These are phyloP conservation scores for Phialemoniopsis sp. DNA, from an alignment of 2,329 filamentous ascomycete genomes.

Conservation along the genomic window DNA sequence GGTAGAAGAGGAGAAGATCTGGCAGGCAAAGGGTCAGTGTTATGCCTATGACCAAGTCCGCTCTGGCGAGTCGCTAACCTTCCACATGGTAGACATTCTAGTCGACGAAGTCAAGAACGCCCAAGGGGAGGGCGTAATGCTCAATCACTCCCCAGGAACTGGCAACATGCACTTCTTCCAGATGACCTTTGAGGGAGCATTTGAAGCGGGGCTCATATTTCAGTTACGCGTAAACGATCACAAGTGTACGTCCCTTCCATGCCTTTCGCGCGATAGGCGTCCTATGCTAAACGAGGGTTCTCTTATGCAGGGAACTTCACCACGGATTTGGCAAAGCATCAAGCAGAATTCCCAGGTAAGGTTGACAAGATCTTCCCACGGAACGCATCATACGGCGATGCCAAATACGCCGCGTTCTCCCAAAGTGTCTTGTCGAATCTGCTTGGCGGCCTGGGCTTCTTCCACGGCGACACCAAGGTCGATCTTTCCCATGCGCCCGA, in stretches of 20 bases:
- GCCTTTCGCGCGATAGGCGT: too few relatives aligned
- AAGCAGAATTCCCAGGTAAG: too few relatives aligned
- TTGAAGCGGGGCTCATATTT: conserved; percentile 87
- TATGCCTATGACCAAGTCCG: too few relatives aligned
- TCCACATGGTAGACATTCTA: too few relatives aligned
- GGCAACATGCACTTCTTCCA: conserved; percentile 64
- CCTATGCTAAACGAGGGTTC: too few relatives aligned
- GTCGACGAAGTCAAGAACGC: conserved; percentile 54
- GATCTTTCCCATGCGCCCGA: conserved; percentile 80
- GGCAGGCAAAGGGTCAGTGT: conserved; percentile 59
- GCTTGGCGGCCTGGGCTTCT: conserved; percentile 85
- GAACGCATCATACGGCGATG: conserved; percentile 66
- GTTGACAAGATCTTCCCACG: conserved; percentile 70
- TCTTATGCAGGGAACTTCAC: conserved; percentile 76
- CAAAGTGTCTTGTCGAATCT: conserved; percentile 87
- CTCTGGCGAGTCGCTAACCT: too few relatives aligned
- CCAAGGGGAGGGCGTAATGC: conserved; percentile 79
- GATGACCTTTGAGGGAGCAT: conserved; percentile 60
- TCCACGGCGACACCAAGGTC: conserved; percentile 78
- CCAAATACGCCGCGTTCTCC: conserved; percentile 69
- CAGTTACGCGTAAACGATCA: too few relatives aligned
- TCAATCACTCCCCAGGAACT: conserved; percentile 41
- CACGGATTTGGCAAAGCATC: too few relatives aligned
- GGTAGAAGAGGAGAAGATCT: conserved; percentile 55
- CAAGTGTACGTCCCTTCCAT: too few relatives aligned